Base-by-base conservation (phyloP, 2,329 filamentous ascomycete genomes). In the Colletotrichum sidae region DNA sequence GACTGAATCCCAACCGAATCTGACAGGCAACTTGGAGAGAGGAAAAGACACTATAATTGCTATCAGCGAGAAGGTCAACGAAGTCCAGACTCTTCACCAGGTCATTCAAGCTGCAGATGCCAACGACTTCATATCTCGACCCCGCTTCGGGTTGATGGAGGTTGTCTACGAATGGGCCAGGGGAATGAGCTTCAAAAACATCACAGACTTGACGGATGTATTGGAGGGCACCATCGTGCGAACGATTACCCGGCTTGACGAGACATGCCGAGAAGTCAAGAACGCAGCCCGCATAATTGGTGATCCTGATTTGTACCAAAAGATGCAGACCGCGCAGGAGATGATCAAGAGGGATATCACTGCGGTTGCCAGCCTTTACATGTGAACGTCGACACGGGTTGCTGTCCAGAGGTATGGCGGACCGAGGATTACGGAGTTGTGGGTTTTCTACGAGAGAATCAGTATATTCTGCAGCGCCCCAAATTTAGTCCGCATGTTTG, bases 81-180 rank as follows among this genome's bases (percentile, higher is more conserved):
- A 90, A 42, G 90, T 95, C 56, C 96, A 99, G 80, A 94, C 92
- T 12, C 82, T 92, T 66, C 90, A 97, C 73, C 96, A 99, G 79
- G 95, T 99, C 37, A 95, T 98, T 63, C 88, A 97, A 64, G 92
- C 92, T 0, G 86, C 91, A 1, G 95, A 97, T 75, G 91, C 90
- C 63, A 97, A 96, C 72, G 95, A 98, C 77, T 97, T 97, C 74
- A 91, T 92, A 41, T 93, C 89, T 65, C 86, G 90, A 59, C 93
- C 94, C 2, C 87, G 95, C 9, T 99, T 99, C 75, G 96, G 95
- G 1, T 86, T 99, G 60, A 94, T 97, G 76, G 96, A 99, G 78
- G 96, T 99, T 0, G 96, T 99, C 39, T 97, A 98, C 76, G 96
- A 99, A 78, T 99, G 96, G 96, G 96, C 96, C 9, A 85, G 93